Conservation (phyloP, 352 stramenopile species). For the Phytophthora ohioensis region DNA sequence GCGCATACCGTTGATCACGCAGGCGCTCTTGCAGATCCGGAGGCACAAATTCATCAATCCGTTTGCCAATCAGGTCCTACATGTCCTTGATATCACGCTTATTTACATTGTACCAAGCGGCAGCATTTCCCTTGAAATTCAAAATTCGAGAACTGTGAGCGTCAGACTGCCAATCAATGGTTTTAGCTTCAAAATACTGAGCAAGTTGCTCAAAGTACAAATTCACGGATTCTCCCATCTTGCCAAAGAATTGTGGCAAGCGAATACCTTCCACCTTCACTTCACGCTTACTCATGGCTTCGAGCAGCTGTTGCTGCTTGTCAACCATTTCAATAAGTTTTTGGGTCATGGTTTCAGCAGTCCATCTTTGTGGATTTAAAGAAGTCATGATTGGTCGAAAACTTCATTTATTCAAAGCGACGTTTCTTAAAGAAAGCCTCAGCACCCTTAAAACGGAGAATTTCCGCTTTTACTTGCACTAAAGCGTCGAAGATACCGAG, state of each 20-base stretch:
- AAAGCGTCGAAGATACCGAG: background rate
- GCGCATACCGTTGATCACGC: too few relatives aligned
- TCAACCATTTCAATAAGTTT: slow-evolving; percentile 13
- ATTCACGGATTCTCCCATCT: slow-evolving; percentile 18
- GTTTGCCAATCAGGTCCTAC: too few relatives aligned
- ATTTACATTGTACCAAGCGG: too few relatives aligned
- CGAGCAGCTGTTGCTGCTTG: slow-evolving; percentile 27
- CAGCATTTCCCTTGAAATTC: too few relatives aligned
- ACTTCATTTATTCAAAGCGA: slow-evolving; percentile 15
- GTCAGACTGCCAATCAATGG: slow-evolving; percentile 15
- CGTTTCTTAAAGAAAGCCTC: background rate
- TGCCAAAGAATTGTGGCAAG: slow-evolving; percentile 21
- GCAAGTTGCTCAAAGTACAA: slow-evolving; percentile 34
- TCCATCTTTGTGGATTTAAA: slow-evolving; percentile 22
- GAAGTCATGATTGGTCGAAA: slow-evolving; percentile 17
- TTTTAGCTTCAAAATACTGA: slow-evolving; percentile 27
- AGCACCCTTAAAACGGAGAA: background rate
- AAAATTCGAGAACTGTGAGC: too few relatives aligned
- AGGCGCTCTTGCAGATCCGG: too few relatives aligned
- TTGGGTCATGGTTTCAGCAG: slow-evolving; percentile 15
- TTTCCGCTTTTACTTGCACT: background rate
- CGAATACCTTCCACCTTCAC: slow-evolving; percentile 27
- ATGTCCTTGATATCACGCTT: too few relatives aligned
- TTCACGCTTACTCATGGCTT: too few relatives aligned
- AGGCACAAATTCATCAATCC: too few relatives aligned